Evolutionary conservation across 176 grass and related monocot genomes (phyloP).

Genomic region (Olyra latifolia): DNA sequence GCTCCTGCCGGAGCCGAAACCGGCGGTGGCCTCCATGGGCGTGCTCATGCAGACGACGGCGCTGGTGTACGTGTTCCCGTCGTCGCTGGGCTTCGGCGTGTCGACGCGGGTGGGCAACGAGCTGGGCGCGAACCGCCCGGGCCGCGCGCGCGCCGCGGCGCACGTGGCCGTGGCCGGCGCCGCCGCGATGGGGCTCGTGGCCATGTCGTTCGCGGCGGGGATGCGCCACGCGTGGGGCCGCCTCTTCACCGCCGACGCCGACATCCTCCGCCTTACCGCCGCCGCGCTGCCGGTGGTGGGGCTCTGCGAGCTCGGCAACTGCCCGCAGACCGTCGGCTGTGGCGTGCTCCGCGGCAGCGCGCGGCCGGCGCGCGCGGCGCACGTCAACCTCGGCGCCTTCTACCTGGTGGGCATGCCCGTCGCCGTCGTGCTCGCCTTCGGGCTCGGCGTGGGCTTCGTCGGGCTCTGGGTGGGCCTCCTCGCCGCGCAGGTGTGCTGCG

Average conservation of each 20-base stretch:
- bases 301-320: conserved; percentile 96
- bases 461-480: conserved; percentile 88
- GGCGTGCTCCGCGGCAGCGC: conserved; percentile 90
- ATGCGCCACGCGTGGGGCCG: conserved; percentile 68
- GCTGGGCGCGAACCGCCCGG: conserved; percentile 81
- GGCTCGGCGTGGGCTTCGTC: conserved; percentile 60
- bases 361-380: conserved; percentile 67
- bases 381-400: conserved; percentile 96
- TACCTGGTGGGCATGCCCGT: conserved; percentile 91
- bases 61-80: conserved; percentile 90
- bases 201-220: conserved; percentile 71
- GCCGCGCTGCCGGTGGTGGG: conserved; percentile 82
- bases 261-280: conserved; percentile 63
- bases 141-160: conserved; percentile 54
- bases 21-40: conserved; percentile 95
- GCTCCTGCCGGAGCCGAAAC: conserved; percentile 71
- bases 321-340: conserved; percentile 97
- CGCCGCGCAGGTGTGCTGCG: conserved; percentile 87
- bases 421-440: conserved; percentile 61
- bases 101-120: conserved; percentile 93
- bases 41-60: conserved; percentile 99
- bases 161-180: conserved; percentile 55
- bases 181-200: conserved; percentile 62
- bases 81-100: conserved; percentile 75
- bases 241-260: conserved; percentile 68